Percentiles rank a stretch among this genome's conserved stretches.
These are phyloP conservation scores for Acarospora socialis DNA, from an alignment of 2,329 filamentous ascomycete species.

Conservation along the genomic window DNA sequence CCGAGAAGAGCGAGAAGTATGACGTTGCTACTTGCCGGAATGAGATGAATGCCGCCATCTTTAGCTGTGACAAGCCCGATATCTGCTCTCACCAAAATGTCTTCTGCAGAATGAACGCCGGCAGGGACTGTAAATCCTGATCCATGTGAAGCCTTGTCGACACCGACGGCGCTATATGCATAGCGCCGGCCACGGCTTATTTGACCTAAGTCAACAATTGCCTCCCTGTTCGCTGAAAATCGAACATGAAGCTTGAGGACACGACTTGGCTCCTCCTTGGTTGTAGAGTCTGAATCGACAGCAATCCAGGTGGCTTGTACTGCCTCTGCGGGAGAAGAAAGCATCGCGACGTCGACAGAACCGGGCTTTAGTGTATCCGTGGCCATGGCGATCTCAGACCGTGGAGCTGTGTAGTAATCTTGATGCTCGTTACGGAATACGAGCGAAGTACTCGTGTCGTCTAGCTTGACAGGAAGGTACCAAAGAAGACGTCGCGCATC, in stretches of 20 bases:
- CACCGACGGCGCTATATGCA: constrained; percentile 8
- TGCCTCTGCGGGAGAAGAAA: too few relatives aligned
- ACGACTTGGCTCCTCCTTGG: not conserved
- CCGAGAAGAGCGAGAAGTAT: constrained; percentile 15
- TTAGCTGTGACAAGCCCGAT: constrained; percentile 8
- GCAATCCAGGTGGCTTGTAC: not conserved
- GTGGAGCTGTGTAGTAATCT: constrained; percentile 16
- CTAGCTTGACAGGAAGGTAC: constrained; percentile 14
- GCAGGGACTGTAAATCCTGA: too few relatives aligned
- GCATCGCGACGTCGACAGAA: too few relatives aligned
- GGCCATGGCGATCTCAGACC: constrained; percentile 11
- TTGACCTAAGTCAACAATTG: constrained; percentile 15
- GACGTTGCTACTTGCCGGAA: constrained; percentile 8
- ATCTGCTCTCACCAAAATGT: not conserved
- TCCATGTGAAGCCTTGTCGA: not conserved
- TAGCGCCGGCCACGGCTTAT: constrained; percentile 16
- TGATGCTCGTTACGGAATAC: constrained; percentile 14
- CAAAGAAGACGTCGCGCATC: constrained; percentile 14
- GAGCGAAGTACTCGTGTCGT: not conserved
- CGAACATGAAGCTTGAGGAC: constrained; percentile 8
- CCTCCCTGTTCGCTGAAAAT: constrained; percentile 7
- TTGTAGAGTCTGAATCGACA: too few relatives aligned
- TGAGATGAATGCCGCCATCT: constrained; percentile 14
- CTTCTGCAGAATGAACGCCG: not conserved
- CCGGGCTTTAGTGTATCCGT: not conserved